phyloP scores from a whole-genome alignment of 2,329 filamentous ascomycete species.

The Fusarium mangiferae region DNA sequence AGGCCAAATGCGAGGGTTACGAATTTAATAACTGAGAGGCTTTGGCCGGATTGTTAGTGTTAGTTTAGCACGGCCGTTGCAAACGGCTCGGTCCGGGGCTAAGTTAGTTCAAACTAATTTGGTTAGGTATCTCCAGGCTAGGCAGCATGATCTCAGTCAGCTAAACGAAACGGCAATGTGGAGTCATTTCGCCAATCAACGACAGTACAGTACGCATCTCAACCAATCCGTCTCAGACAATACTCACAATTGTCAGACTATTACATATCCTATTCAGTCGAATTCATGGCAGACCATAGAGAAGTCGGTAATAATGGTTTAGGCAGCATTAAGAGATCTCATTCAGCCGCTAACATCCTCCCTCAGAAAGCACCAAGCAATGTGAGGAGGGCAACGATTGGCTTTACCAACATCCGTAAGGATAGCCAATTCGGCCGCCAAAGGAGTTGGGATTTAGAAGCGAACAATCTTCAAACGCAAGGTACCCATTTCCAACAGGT shows the following conservation, averaged over 20 bases:
- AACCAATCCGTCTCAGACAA: neutral
- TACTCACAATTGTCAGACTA: accelerated
- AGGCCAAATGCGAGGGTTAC: neutral
- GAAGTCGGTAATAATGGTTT: accelerated
- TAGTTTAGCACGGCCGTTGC: neutral
- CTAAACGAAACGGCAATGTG: neutral
- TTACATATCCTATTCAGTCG: neutral
- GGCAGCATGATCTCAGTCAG: neutral
- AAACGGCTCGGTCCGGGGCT: neutral
- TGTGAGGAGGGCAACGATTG: neutral
- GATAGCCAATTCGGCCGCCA: neutral
- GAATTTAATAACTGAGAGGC: neutral
- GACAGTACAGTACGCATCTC: neutral
- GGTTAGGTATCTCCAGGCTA: neutral
- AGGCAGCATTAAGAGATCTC: accelerated
- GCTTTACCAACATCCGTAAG: neutral
- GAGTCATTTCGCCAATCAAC: neutral
- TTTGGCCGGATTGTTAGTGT: neutral
- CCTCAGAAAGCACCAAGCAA: neutral
- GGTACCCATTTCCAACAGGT: neutral
- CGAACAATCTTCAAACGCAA: neutral
- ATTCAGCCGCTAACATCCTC: neutral
- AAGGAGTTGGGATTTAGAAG: accelerated
- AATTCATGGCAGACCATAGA: neutral
- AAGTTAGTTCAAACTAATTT: neutral